These are phyloP conservation scores for Eucommia ulmoides DNA, from an alignment of 257 asterid species.

Conservation along the genomic window DNA sequence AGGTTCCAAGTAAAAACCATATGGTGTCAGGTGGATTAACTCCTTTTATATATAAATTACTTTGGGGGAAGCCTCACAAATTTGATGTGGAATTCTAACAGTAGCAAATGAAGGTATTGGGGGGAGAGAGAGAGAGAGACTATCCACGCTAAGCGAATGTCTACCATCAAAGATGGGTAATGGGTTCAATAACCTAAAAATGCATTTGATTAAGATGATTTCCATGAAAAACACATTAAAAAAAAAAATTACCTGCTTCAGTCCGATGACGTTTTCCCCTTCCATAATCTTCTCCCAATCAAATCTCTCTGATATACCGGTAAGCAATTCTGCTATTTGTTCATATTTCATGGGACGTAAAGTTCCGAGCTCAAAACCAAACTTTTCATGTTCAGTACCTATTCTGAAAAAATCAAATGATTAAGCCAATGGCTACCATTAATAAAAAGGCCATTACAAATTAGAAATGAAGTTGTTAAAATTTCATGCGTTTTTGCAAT, in stretches of 20 bases:
- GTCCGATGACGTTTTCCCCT: constrained; percentile 81
- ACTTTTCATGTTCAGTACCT: constrained; percentile 98
- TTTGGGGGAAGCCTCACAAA: background rate
- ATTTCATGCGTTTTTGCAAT: background rate
- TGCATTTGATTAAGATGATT: background rate
- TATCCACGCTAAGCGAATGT: too few relatives aligned
- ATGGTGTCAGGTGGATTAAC: background rate
- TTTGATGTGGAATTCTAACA: background rate
- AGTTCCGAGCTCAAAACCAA: constrained; percentile 76
- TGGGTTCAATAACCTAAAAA: background rate
- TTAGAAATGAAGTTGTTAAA: background rate
- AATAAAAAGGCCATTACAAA: background rate
- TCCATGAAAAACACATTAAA: background rate
- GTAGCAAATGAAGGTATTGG: too few relatives aligned
- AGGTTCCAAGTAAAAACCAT: background rate
- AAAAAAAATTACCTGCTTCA: constrained; percentile 54
- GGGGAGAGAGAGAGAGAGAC: too few relatives aligned
- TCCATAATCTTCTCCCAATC: constrained; percentile 98
- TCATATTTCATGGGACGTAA: constrained; percentile 80
- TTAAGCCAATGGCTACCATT: constrained; percentile 1
- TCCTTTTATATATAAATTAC: too few relatives aligned
- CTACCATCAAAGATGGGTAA: too few relatives aligned
- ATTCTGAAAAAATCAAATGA: constrained; percentile 40
- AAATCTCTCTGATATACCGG: constrained; percentile 88
- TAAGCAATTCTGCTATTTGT: constrained; percentile 79